Conservation (phyloP, 805 yeast genomes). For the Saccharomyces paradoxus region DNA sequence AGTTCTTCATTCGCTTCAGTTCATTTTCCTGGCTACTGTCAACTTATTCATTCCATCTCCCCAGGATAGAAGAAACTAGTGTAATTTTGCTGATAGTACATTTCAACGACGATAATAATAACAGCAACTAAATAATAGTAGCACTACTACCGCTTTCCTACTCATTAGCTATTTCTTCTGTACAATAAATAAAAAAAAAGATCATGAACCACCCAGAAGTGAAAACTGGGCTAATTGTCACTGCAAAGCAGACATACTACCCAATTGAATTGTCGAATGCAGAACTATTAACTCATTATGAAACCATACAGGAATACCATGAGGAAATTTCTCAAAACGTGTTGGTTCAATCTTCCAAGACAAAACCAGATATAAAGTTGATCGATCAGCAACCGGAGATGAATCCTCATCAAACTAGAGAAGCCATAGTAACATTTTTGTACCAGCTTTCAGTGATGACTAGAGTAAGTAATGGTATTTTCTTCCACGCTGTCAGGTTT, state of each 20-base stretch:
- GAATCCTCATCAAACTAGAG: slow-evolving; percentile 56
- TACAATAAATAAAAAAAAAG: not conserved
- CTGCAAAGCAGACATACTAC: slow-evolving; percentile 41
- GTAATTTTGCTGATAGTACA: not conserved
- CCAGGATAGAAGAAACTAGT: not conserved
- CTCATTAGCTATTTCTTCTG: not conserved
- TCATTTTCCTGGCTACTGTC: not conserved
- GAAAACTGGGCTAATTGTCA: slow-evolving; percentile 29
- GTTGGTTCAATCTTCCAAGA: slow-evolving; percentile 29
- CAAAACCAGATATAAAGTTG: slow-evolving; percentile 49
- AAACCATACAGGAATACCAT: slow-evolving; percentile 41
- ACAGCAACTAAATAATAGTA: not conserved
- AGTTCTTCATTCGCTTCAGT: not conserved
- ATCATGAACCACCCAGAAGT: slow-evolving; percentile 2
- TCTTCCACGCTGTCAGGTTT: slow-evolving; percentile 59
- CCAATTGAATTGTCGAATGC: slow-evolving; percentile 40
- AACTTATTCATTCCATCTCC: not conserved
- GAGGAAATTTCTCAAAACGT: slow-evolving; percentile 38
- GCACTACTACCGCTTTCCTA: not conserved
- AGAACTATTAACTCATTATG: slow-evolving; percentile 41
- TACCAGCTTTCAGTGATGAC: slow-evolving; percentile 59
- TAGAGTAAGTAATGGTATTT: slow-evolving; percentile 56
- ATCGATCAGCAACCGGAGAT: slow-evolving; percentile 84
- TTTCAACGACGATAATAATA: not conserved
- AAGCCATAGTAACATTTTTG: slow-evolving; percentile 68